Evolutionary conservation across 495 filamentous ascomycete genomes (phyloP), one percentile per base, ranked within the genome.

Genomic region (Immersiella caudata): DNA sequence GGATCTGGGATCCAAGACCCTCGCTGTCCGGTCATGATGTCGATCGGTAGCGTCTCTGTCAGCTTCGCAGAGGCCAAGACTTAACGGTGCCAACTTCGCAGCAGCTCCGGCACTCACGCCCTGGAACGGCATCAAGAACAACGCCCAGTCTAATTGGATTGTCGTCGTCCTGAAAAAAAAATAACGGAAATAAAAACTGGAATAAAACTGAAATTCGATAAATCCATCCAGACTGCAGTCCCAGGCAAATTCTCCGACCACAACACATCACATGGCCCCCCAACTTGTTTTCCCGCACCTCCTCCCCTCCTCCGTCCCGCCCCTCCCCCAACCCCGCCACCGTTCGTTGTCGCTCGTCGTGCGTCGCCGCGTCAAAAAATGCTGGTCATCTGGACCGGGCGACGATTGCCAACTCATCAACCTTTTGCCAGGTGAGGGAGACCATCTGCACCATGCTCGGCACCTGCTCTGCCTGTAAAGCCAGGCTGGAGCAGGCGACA

Each of bases 371-470:
- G 66, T 70, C 12, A 61, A 66, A n/a, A 60, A 69, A 63, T 70
- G 67, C 52, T 72, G 72, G 70, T 72, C 70, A 72, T 74, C 67
- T 70, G 70, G 22, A 46, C 65, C 18, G 46, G 56, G 60, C 66
- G 58, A 58, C 52, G 66, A 71, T 62, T 74, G 72, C 67, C 72
- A 74, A 72, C 72, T 72, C 72, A 74, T 74, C 72, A 74, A 72
- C 54, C 62, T 12, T 36, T 51, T 46, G 58, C 67, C 72, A 71
- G 72, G 72, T 74, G 72, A 72, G 65, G 67, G 69, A 59, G 49
- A 56, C 56, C 69, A 33, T 65, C 22, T 26, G 35, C 69, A 40
- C 26, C 29, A 52, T 54, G 49, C 11, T 46, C 40, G 40, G 40
- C 40, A 46, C 40, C 40, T 46, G 40, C 40, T 12, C 40, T 46